A percentile compares a stretch with the other conserved stretches of the same genome.
phyloP scores from a whole-genome alignment of 2,329 filamentous ascomycete genomes.

The Pleoardoris graminearum region DNA sequence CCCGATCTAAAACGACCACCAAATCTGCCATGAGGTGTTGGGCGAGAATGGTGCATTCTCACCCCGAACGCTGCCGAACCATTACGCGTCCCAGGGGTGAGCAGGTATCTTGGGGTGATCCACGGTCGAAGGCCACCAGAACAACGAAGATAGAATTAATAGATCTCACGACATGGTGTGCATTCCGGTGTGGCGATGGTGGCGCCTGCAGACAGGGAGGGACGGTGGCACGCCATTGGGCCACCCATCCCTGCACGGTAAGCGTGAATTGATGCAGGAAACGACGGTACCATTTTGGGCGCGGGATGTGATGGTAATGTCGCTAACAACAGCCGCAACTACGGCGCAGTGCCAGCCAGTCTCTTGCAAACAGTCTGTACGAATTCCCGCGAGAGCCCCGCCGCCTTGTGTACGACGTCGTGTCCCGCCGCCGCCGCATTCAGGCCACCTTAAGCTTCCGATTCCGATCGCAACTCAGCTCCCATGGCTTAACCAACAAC shows the following conservation, averaged over 20 bases:
- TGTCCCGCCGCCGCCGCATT: neutral
- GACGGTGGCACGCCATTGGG: constrained; percentile 17
- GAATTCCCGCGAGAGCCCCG: neutral
- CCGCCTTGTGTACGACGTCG: constrained; percentile 11
- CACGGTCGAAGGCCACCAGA: too few relatives aligned
- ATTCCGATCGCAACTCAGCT: constrained; percentile 15
- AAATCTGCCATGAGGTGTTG: constrained; percentile 52
- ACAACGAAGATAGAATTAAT: too few relatives aligned
- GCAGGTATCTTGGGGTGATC: neutral
- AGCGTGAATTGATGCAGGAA: constrained; percentile 9
- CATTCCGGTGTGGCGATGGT: constrained; percentile 2
- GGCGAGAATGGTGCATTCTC: constrained; percentile 33
- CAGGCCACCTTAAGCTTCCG: constrained; percentile 13
- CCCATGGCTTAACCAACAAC: constrained; percentile 38
- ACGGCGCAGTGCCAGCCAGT: constrained; percentile 23
- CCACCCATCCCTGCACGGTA: constrained; percentile 20
- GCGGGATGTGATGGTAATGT: constrained; percentile 22
- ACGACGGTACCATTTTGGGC: constrained; percentile 20
- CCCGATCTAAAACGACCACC: constrained; percentile 63
- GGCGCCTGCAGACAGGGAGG: constrained; percentile 14
- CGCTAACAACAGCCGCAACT: constrained; percentile 23
- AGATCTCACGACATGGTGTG: too few relatives aligned
- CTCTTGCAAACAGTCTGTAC: constrained; percentile 1
- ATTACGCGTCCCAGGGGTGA: constrained; percentile 24
- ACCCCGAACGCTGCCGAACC: constrained; percentile 16